These are phyloP conservation scores for Starmerella cellae DNA, from an alignment of 805 yeast genomes.

Conservation along the genomic window DNA sequence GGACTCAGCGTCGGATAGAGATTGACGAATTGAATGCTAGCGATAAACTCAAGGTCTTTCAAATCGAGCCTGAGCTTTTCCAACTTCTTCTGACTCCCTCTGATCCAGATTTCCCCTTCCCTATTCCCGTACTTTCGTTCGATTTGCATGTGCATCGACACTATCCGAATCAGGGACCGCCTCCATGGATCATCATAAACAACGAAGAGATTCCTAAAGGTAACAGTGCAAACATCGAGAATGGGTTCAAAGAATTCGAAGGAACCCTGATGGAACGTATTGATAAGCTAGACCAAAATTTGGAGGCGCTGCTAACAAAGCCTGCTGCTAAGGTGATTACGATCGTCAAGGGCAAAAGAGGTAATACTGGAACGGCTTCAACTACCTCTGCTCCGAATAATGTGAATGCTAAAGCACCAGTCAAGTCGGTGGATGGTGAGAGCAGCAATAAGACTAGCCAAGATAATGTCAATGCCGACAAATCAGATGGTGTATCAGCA, in stretches of 20 bases:
- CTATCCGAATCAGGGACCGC: conserved; percentile 35
- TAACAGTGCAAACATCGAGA: conserved; percentile 50
- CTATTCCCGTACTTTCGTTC: conserved; percentile 40
- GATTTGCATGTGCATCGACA: conserved; percentile 41
- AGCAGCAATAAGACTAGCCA: neutral
- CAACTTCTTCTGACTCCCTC: conserved; percentile 33
- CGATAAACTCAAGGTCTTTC: conserved; percentile 8
- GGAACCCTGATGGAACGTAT: conserved; percentile 41
- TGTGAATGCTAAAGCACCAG: neutral
- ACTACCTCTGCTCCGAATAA: neutral
- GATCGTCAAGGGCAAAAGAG: conserved; percentile 30
- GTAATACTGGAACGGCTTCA: neutral
- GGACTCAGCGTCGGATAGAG: conserved; percentile 18
- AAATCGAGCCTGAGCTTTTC: conserved; percentile 17
- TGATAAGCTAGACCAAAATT: conserved; percentile 40
- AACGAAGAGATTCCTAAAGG: conserved; percentile 63
- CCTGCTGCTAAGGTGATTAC: conserved; percentile 52
- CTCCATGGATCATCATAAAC: conserved; percentile 30
- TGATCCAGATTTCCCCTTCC: conserved; percentile 65
- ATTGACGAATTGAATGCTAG: conserved; percentile 11
- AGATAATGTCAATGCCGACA: neutral
- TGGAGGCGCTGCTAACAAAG: conserved; percentile 45
- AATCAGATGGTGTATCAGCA: neutral
- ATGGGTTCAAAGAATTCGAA: conserved; percentile 38
- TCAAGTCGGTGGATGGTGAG: neutral